Percentiles rank a stretch among this genome's conserved stretches.
phyloP scores from a whole-genome alignment of 768 basidiomycete genomes.

The Panaeolus cyanescens region DNA sequence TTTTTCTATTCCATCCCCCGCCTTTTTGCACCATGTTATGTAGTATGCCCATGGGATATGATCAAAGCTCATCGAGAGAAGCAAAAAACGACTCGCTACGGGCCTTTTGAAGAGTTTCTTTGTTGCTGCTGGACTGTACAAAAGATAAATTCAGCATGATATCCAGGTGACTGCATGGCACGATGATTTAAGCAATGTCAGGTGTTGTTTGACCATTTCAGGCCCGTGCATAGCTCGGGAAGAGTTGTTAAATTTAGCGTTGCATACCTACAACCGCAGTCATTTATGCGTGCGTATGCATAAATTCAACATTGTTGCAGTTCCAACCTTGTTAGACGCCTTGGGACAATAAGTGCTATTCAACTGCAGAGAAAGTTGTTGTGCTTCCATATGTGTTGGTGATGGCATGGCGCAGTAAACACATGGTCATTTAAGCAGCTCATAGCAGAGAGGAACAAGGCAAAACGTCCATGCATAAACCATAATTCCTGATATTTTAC shows the following conservation, averaged over 20 bases:
- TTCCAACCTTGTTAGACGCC: no score
- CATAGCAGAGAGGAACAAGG: neutral
- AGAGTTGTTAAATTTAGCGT: no score
- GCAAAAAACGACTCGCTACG: neutral
- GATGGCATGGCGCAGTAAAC: no score
- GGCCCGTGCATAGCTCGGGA: no score
- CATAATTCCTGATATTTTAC: constrained; percentile 3
- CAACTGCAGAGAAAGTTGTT: no score
- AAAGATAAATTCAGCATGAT: neutral
- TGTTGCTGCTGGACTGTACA: neutral
- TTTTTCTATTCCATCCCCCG: neutral
- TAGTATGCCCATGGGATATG: constrained; percentile 15
- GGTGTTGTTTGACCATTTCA: no score
- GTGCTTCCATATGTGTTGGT: no score
- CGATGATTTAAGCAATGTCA: neutral
- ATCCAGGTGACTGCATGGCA: neutral
- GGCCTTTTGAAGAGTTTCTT: neutral
- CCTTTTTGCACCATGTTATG: constrained; percentile 11
- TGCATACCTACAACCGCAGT: no score
- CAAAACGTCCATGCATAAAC: neutral
- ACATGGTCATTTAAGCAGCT: neutral
- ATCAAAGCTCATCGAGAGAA: constrained; percentile 1
- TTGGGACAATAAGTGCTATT: no score
- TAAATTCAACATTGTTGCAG: no score
- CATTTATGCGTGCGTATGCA: no score